phyloP scores from a whole-genome alignment of 805 yeast species.

The Nakazawaea holstii region DNA sequence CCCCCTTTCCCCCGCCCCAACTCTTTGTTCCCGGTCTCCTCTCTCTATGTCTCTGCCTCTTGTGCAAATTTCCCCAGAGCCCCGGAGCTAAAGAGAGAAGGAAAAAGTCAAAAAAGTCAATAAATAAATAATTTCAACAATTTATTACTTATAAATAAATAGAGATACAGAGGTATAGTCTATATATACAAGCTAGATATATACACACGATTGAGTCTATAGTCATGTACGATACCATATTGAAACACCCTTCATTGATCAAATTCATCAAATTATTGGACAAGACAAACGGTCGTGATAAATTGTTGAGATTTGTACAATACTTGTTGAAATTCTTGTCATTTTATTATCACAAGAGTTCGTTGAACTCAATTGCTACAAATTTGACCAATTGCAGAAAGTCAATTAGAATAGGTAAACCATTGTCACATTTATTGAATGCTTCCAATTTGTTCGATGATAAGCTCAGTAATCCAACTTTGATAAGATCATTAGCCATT shows the following conservation, averaged over 20 bases:
- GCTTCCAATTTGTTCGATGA: constrained; percentile 65
- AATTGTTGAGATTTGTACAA: constrained; percentile 71
- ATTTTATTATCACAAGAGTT: constrained; percentile 44
- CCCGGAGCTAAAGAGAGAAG: no score
- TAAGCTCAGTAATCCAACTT: constrained; percentile 58
- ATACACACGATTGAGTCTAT: not conserved
- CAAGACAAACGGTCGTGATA: constrained; percentile 72
- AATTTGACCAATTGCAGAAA: constrained; percentile 73
- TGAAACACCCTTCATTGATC: constrained; percentile 68
- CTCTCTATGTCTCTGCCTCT: no score
- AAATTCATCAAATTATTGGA: constrained; percentile 62
- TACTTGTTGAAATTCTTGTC: constrained; percentile 73
- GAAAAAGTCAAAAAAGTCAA: no score
- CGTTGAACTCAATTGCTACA: constrained; percentile 8
- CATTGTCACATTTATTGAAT: constrained; percentile 64
- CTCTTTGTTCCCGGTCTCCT: no score
- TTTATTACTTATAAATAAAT: no score
- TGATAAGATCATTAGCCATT: constrained; percentile 45
- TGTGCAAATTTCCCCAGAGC: no score
- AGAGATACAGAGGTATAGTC: not conserved
- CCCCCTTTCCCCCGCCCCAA: no score
- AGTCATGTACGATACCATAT: constrained; percentile 52
- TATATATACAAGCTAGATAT: no score
- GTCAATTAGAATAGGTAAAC: constrained; percentile 79
- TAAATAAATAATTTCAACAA: no score